Evolutionary conservation across 2,329 filamentous ascomycete genomes (phyloP).

Genomic region (Fusarium heterosporum): DNA sequence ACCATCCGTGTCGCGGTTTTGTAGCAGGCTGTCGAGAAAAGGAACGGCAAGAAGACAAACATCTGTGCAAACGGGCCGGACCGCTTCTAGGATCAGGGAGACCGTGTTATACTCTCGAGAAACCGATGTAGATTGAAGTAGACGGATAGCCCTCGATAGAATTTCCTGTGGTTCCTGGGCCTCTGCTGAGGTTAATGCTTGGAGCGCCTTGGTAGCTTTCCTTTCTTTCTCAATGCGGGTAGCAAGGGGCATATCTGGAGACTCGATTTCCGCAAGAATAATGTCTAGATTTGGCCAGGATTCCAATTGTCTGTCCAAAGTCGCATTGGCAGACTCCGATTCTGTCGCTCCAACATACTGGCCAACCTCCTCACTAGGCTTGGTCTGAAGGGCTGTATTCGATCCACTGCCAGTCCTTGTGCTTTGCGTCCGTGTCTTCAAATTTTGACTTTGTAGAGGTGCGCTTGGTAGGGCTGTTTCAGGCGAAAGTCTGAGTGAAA

Average conservation of each 20-base stretch:
- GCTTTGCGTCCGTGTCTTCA: background rate
- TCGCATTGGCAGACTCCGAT: background rate
- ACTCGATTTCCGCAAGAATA: constrained; percentile 29
- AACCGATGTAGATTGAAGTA: constrained; percentile 43
- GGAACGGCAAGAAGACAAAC: constrained; percentile 41
- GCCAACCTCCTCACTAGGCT: background rate
- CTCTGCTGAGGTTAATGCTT: constrained; percentile 30
- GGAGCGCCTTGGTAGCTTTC: constrained; percentile 36
- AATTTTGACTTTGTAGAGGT: background rate
- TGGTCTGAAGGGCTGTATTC: background rate
- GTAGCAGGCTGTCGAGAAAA: constrained; percentile 37
- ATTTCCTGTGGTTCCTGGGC: constrained; percentile 18
- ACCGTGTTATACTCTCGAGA: constrained; percentile 36
- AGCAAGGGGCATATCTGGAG: background rate
- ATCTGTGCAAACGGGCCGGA: constrained; percentile 43
- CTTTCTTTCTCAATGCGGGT: constrained; percentile 9
- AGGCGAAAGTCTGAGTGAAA: constrained; percentile 33
- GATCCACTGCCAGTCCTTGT: background rate
- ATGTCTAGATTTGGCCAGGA: constrained; percentile 20
- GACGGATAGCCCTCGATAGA: constrained; percentile 35
- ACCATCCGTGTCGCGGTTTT: constrained; percentile 30
- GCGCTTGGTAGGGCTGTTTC: constrained; percentile 21
- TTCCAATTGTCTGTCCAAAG: background rate
- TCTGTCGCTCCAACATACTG: background rate
- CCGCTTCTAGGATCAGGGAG: constrained; percentile 33